Evolutionary conservation across 352 stramenopile species (phyloP).

Genomic region (Thalassiosira pacifica): DNA sequence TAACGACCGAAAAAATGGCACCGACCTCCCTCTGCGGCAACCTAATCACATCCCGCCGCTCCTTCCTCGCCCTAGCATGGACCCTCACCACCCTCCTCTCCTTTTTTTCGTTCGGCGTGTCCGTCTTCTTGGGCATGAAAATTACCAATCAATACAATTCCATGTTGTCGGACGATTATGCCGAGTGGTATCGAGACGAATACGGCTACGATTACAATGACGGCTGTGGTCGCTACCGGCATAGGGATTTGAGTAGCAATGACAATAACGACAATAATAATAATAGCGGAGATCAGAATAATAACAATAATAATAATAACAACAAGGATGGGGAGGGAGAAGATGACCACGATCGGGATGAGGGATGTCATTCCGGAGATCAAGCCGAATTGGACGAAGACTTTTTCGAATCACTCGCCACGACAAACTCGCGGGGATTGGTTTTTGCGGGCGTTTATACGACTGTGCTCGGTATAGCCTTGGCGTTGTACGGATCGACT

Average conservation of each 20-base stretch:
- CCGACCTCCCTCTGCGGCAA: constrained; percentile 75
- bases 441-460: constrained; percentile 79
- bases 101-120: constrained; percentile 75
- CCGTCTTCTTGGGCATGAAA: constrained; percentile 68
- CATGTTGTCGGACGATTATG: constrained; percentile 70
- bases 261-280: too few species aligned
- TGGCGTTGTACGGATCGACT: constrained; percentile 80
- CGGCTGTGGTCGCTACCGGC: background rate
- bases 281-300: too few species aligned
- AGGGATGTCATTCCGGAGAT: constrained; percentile 56
- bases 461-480: constrained; percentile 69
- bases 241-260: constrained; percentile 34
- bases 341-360: constrained; percentile 44
- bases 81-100: constrained; percentile 79
- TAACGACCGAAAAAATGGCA: constrained; percentile 49
- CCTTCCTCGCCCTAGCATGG: constrained; percentile 83
- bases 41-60: constrained; percentile 75
- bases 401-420: constrained; percentile 76
- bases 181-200: constrained; percentile 62
- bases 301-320: constrained; percentile 48
- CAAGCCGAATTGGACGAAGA: constrained; percentile 62
- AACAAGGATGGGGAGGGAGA: constrained; percentile 51
- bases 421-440: constrained; percentile 70
- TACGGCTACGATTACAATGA: constrained; percentile 49
- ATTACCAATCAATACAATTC: constrained; percentile 79